Conservation (phyloP, 495 filamentous ascomycete species). For the Penicillium cosmopolitanum region DNA sequence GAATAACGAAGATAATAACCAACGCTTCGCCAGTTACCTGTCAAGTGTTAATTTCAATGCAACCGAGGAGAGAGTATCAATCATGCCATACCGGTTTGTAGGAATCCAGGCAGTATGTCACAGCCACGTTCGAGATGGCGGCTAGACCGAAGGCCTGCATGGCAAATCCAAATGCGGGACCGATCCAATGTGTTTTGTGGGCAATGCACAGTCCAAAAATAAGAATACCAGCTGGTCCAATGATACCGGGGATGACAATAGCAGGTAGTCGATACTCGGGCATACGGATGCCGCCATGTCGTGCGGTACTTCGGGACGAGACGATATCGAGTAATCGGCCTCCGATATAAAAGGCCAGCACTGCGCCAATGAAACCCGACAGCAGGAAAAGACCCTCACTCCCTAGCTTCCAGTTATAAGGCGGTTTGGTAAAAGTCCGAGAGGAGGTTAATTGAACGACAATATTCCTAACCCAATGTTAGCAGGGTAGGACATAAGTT, state of each 20-base stretch:
- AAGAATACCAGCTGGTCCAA: conserved; percentile 34
- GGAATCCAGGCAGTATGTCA: conserved; percentile 38
- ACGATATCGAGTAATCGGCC: conserved; percentile 39
- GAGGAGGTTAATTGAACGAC: conserved; percentile 37
- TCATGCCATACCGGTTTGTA: conserved; percentile 31
- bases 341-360: conserved; percentile 37
- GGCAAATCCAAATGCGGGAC: conserved; percentile 36
- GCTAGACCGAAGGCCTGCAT: conserved; percentile 42
- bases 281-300: conserved; percentile 27
- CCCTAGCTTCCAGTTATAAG: conserved; percentile 34
- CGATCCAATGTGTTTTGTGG: conserved; percentile 34
- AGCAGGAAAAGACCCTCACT: conserved; percentile 34
- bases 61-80: neutral
- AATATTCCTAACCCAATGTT: conserved; percentile 30
- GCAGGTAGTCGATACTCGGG: conserved; percentile 38
- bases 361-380: conserved; percentile 34
- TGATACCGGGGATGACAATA: conserved; percentile 31
- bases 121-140: conserved; percentile 39
- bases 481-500: neutral
- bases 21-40: conserved; percentile 35
- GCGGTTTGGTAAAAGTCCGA: conserved; percentile 33
- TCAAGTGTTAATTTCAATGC: neutral
- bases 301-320: conserved; percentile 31
- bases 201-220: conserved; percentile 38
- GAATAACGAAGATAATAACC: conserved; percentile 39